Evolutionary conservation across 2,329 filamentous ascomycete species (phyloP).

Genomic region (Sarocladium oryzae): DNA sequence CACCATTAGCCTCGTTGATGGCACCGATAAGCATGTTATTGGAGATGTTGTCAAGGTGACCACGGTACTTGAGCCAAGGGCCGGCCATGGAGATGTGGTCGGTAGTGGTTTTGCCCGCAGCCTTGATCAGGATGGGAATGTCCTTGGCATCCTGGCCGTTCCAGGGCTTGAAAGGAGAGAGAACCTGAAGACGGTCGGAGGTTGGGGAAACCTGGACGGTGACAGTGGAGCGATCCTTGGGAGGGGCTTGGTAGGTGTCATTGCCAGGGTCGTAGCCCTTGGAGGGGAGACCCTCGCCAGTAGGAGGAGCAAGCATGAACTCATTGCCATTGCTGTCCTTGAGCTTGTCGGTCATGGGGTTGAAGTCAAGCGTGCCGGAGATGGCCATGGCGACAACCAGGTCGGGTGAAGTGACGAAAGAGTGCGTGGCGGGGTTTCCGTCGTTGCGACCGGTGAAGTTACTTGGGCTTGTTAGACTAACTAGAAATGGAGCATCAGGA

Average conservation of each 20-base stretch:
- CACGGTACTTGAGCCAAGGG: slow-evolving; percentile 97
- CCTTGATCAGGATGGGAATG: slow-evolving; percentile 93
- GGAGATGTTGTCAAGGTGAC: slow-evolving; percentile 98
- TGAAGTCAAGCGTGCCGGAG: slow-evolving; percentile 83
- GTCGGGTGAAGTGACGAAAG: slow-evolving; percentile 87
- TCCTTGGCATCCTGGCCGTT: slow-evolving; percentile 82
- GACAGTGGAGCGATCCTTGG: slow-evolving; percentile 66
- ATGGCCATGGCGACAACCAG: slow-evolving; percentile 81
- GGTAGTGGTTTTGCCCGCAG: slow-evolving; percentile 91
- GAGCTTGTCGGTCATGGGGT: slow-evolving; percentile 85
- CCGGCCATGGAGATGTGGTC: slow-evolving; percentile 97
- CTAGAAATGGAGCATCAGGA: neutral
- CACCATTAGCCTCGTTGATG: slow-evolving; percentile 89
- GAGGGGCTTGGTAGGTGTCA: slow-evolving; percentile 95
- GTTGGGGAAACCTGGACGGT: slow-evolving; percentile 76
- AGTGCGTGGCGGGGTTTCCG: slow-evolving; percentile 89
- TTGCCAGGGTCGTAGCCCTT: slow-evolving; percentile 84
- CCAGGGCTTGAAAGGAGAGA: slow-evolving; percentile 81
- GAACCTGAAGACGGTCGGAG: slow-evolving; percentile 90
- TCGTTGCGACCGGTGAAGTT: slow-evolving; percentile 99
- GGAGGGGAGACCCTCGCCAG: slow-evolving; percentile 72
- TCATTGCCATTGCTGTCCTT: slow-evolving; percentile 96
- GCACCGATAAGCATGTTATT: slow-evolving; percentile 99
- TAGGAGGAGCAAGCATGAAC: slow-evolving; percentile 77
- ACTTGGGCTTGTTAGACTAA: slow-evolving; percentile 27